phyloP scores from a whole-genome alignment of 2,329 filamentous ascomycete species.

The Pseudopithomyces maydicus region DNA sequence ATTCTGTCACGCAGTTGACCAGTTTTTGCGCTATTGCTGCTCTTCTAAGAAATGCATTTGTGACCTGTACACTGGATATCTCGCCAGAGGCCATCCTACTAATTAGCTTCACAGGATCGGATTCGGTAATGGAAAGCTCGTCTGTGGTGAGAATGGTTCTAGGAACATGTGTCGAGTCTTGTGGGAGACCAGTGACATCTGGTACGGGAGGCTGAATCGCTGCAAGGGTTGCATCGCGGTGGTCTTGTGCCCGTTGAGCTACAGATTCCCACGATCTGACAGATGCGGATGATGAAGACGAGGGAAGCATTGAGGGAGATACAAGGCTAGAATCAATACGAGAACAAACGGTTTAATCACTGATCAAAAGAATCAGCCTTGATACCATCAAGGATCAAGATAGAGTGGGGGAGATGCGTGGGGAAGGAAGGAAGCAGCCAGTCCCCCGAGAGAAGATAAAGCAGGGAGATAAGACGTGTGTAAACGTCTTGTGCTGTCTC shows the following conservation, averaged over 20 bases:
- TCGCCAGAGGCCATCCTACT: conserved; percentile 50
- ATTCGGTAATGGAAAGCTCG: conserved; percentile 59
- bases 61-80: conserved; percentile 52
- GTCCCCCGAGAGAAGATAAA: background rate
- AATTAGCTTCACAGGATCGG: conserved; percentile 50
- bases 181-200: conserved; percentile 43
- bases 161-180: conserved; percentile 55
- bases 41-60: conserved; percentile 60
- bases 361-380: background rate
- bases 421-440: too few species aligned
- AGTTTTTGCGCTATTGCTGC: conserved; percentile 60
- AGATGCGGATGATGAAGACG: background rate
- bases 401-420: too few species aligned
- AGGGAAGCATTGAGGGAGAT: background rate
- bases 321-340: conserved; percentile 1
- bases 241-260: conserved; percentile 52
- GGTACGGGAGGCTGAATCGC: conserved; percentile 49
- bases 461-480: background rate
- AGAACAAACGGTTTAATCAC: background rate
- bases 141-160: conserved; percentile 51
- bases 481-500: background rate
- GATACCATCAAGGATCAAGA: background rate
- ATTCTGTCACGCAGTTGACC: conserved; percentile 61
- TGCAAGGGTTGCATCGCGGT: conserved; percentile 54
- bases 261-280: conserved; percentile 51